Conservation (phyloP, 305 asterid genomes). For the Withania somnifera region DNA sequence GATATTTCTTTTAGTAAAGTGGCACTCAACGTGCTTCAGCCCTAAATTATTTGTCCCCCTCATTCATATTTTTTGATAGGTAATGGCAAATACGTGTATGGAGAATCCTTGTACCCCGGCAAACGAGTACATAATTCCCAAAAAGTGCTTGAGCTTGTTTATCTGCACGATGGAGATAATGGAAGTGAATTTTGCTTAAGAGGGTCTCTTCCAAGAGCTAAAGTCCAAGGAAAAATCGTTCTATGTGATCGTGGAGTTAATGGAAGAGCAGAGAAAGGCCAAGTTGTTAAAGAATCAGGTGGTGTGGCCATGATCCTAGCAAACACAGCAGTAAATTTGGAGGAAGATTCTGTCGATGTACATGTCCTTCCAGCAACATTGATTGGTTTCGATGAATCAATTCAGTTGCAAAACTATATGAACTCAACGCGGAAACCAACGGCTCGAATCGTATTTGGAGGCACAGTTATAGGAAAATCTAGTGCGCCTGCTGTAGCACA, state of each 20-base stretch:
- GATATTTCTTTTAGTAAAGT: neutral
- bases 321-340: conserved; percentile 64
- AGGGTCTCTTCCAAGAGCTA: conserved; percentile 59
- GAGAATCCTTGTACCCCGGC: conserved; percentile 81
- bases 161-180: conserved; percentile 37
- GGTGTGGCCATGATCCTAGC: conserved; percentile 78
- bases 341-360: conserved; percentile 81
- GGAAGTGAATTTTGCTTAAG: conserved; percentile 65
- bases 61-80: neutral
- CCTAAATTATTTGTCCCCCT: neutral
- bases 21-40: neutral
- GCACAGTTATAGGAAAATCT: conserved; percentile 51
- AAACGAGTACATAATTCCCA: conserved; percentile 26
- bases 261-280: conserved; percentile 87
- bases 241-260: conserved; percentile 81
- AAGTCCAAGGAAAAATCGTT: conserved; percentile 62
- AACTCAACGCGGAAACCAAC: conserved; percentile 47
- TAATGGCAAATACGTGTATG: conserved; percentile 52
- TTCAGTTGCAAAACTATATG: conserved; percentile 38
- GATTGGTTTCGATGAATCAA: conserved; percentile 67
- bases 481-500: conserved; percentile 88
- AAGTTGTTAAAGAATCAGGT: conserved; percentile 73
- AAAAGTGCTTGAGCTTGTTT: conserved; percentile 52
- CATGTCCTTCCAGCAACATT: conserved; percentile 79
- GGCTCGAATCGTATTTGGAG: conserved; percentile 78